Evolutionary conservation across 2,329 filamentous ascomycete genomes (phyloP), one percentile per base, ranked within the genome.

Genomic region (Sporothrix globosa): DNA sequence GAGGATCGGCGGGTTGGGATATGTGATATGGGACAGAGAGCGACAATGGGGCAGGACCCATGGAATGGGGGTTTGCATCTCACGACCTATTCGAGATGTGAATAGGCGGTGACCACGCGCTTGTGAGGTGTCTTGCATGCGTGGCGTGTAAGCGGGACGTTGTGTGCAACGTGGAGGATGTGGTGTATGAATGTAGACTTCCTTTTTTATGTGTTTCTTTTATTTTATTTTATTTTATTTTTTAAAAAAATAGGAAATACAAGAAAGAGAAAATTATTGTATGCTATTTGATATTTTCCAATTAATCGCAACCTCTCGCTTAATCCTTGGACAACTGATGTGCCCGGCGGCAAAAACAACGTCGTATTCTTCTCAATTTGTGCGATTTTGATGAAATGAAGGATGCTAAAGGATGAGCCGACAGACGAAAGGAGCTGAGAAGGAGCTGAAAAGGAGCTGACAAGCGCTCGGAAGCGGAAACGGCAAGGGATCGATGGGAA

Each of bases 381-480:
- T 58, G 30, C 34, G 39, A 46, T 46, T 24, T 61, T 30, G 41
- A 27, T 21, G 39, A 46, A 63, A 46, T 48, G 41, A 63, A 46
- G 21, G 21, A 48, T 46, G 41, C 27, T 0, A 34, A 52, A 21
- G 53, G 24, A 56, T 14, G 41, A 63, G 19, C 39, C 39, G 58
- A 46, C n/a, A 61, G 19, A 41, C 44, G n/a, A 63, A 46, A 56
- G 24, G 53, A 56, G 53, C 44, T 46, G 50, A 53, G 34, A 58
- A n/a, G 54, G 27, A 3, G 54, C 53, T 56, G 53, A 54, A 58
- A 4, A 58, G 54, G 54, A 39, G 54, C 54, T 58, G 54, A 34
- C 27, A 41, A 58, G 34, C 58, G 58, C 39, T 61, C 39, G 58
- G 56, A 44, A 61, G 58, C 58, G 58, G 34, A 61, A 61, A 19